Evolutionary conservation across 2,329 filamentous ascomycete genomes (phyloP).

Genomic region (Grosmannia serpens): DNA sequence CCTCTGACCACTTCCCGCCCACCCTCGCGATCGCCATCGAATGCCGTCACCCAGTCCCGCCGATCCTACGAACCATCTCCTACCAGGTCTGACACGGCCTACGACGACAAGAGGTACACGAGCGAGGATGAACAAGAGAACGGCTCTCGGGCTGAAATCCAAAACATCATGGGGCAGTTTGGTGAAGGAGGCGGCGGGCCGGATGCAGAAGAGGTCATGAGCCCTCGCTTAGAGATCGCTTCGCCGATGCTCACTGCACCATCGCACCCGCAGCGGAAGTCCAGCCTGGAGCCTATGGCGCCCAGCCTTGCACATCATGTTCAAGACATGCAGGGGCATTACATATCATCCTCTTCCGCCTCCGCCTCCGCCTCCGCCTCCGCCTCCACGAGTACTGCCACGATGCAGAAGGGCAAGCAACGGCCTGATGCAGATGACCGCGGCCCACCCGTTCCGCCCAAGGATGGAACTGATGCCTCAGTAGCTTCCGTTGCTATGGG

Average conservation of each 20-base stretch:
- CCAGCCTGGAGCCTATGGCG: slow-evolving; percentile 67
- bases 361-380: slow-evolving; percentile 16
- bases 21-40: slow-evolving; percentile 46
- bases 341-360: slow-evolving; percentile 28
- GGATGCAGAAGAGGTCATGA: slow-evolving; percentile 79
- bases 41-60: slow-evolving; percentile 34
- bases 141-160: slow-evolving; percentile 73
- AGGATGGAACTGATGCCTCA: slow-evolving; percentile 27
- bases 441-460: slow-evolving; percentile 47
- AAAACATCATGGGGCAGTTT: slow-evolving; percentile 97
- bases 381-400: background rate
- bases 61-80: slow-evolving; percentile 29
- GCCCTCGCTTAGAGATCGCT: slow-evolving; percentile 71
- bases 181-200: slow-evolving; percentile 61
- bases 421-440: slow-evolving; percentile 31
- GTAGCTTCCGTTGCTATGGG: slow-evolving; percentile 12
- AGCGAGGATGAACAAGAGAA: slow-evolving; percentile 56
- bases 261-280: slow-evolving; percentile 68
- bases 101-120: slow-evolving; percentile 44
- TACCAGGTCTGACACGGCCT: slow-evolving; percentile 40
- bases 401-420: background rate
- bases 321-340: slow-evolving; percentile 33
- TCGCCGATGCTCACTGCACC: slow-evolving; percentile 61
- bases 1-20: slow-evolving; percentile 37
- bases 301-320: slow-evolving; percentile 36